These are phyloP conservation scores for Grifola frondosa DNA, from an alignment of 1,284 basidiomycete genomes.

Conservation along the genomic window DNA sequence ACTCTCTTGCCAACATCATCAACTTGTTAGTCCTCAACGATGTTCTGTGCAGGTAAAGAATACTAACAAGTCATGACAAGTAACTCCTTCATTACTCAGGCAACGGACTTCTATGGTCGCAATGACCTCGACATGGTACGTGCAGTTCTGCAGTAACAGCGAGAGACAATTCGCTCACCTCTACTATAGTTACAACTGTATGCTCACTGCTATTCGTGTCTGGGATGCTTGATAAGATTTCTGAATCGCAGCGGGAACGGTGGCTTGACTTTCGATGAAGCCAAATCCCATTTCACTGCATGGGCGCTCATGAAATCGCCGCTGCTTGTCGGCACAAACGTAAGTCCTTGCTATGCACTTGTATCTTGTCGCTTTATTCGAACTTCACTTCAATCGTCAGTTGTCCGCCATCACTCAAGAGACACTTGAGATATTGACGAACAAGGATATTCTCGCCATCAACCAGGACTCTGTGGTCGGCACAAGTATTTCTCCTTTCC, in stretches of 20 bases:
- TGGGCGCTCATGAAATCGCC: slow-evolving; percentile 65
- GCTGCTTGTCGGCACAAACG: slow-evolving; percentile 43
- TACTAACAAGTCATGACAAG: slow-evolving; percentile 14
- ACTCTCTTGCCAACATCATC: slow-evolving; percentile 38
- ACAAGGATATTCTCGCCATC: slow-evolving; percentile 63
- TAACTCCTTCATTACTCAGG: slow-evolving; percentile 41
- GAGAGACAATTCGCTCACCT: no score
- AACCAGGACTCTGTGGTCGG: slow-evolving; percentile 64
- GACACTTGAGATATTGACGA: slow-evolving; percentile 53
- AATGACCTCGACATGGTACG: slow-evolving; percentile 60
- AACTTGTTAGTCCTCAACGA: slow-evolving; percentile 32
- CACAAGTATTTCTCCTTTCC: slow-evolving; percentile 58
- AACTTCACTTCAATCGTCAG: no score
- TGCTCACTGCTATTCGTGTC: slow-evolving; percentile 9
- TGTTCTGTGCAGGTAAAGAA: slow-evolving; percentile 5
- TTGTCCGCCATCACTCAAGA: slow-evolving; percentile 46
- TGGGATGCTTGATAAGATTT: no score
- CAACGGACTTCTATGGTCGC: slow-evolving; percentile 56
- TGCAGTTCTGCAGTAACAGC: no score
- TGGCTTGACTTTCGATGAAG: slow-evolving; percentile 51
- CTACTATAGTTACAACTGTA: no score
- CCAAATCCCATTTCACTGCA: slow-evolving; percentile 59
- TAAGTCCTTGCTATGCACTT: slow-evolving; percentile 15
- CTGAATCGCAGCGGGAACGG: slow-evolving; percentile 55
- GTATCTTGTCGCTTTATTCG: no score